A percentile compares a stretch with the other conserved stretches of the same genome.
phyloP scores from a whole-genome alignment of 306 rosid species.

The Cotoneaster glaucophyllus region DNA sequence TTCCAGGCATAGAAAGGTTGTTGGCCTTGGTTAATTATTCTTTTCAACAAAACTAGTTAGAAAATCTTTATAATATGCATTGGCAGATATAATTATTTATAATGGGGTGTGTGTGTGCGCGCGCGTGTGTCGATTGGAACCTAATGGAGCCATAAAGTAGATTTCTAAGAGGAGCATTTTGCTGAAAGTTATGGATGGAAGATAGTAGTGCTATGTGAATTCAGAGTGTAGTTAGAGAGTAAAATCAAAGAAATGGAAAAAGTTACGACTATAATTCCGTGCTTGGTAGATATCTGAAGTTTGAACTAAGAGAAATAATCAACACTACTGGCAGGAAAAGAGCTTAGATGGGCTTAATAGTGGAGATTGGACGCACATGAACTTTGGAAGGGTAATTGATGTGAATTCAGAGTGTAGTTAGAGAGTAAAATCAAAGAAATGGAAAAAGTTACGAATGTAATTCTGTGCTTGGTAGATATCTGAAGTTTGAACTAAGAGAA shows the following conservation, averaged over 20 bases:
- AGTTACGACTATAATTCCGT: neutral
- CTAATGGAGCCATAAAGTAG: neutral
- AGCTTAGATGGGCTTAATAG: neutral
- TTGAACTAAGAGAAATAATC: neutral
- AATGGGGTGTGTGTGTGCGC: neutral
- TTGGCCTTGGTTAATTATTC: neutral
- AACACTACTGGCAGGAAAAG: neutral
- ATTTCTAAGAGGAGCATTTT: neutral
- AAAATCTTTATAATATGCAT: too few relatives aligned
- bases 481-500: neutral
- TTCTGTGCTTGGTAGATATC: neutral
- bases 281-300: neutral
- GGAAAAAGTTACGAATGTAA: too few relatives aligned
- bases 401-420: neutral
- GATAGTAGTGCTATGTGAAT: neutral
- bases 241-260: neutral
- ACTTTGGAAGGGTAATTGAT: neutral
- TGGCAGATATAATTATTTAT: neutral
- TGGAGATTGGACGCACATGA: neutral
- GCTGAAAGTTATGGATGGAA: neutral
- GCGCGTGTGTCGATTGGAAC: neutral
- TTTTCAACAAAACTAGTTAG: neutral
- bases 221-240: neutral
- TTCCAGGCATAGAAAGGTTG: too few relatives aligned
- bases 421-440: too few relatives aligned